Base-by-base conservation (phyloP, 2,329 filamentous ascomycete species). In the Biscogniauxia sp. region DNA sequence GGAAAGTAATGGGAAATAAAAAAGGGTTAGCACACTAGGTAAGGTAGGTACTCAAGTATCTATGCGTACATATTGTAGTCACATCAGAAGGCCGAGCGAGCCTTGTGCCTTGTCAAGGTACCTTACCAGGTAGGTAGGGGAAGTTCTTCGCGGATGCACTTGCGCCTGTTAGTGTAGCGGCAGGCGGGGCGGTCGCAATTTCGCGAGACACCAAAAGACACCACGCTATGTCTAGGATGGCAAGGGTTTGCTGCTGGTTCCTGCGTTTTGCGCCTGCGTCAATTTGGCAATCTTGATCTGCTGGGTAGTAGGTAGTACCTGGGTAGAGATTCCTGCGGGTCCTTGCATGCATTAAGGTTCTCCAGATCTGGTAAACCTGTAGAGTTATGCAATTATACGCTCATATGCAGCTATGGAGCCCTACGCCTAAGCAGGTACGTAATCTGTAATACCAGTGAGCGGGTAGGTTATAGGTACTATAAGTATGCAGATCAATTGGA, bases 181-280 rank as follows among this genome's bases (percentile, higher is more conserved):
- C 15, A 2, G 45, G 57, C 57, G 57, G 59, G 59, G 59, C 59
- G 20, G 52, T 61, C 55, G 61, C 61, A 63, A 65, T 65, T 55
- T 65, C 62, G 61, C 61, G 55, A 61, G 60, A 59, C 28, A 32
- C 28, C 28, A 32, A 23, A 23, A 32, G 28, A 32, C 51, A 53
- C 54, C 54, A 63, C 57, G 57, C 64, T 63, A 60, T 28, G 25
- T 51, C 53, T 55, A 54, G 58, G 15, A 23, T 60, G 41, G 55
- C 57, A 56, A 50, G 56, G 52, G 55, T 58, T 52, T 45, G 55
- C 60, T 56, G 58, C 57, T 62, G 54, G 62, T 63, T 62, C 60
- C 64, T 64, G 62, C 64, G 58, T 61, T 49, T 37, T 32, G 28
- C 28, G 28, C 28, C 28, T 13, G 28, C 37, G 37, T 45, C 37